Evolutionary conservation across 2,329 filamentous ascomycete genomes (phyloP).

Genomic region (Cladosporium sp.): DNA sequence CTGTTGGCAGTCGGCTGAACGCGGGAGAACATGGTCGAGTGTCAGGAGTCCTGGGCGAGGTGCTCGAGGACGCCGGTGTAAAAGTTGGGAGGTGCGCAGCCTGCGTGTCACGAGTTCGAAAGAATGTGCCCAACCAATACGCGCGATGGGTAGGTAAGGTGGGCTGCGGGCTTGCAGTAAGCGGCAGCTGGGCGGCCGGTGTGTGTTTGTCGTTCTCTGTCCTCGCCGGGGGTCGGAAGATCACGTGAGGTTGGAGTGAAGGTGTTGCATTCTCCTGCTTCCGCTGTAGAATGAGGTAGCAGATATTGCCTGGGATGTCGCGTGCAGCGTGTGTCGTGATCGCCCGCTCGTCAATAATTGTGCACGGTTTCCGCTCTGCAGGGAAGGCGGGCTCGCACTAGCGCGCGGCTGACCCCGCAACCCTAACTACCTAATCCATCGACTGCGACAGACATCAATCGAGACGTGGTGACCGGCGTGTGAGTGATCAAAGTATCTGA

Average conservation of each 20-base stretch:
- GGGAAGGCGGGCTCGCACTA: not conserved
- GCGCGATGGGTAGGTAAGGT: not conserved
- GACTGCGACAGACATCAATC: not conserved
- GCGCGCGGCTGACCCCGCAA: not conserved
- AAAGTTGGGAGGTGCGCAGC: not conserved
- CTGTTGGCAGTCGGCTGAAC: not conserved
- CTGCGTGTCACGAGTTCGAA: conserved; percentile 3
- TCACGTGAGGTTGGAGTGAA: not conserved
- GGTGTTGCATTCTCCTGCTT: not conserved
- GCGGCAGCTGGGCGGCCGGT: too few relatives aligned
- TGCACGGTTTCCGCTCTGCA: not conserved
- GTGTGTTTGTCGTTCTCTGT: not conserved
- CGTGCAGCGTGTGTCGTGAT: not conserved
- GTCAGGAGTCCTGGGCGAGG: not conserved
- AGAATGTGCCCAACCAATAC: conserved; percentile 1
- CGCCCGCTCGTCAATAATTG: not conserved
- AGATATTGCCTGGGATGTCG: not conserved
- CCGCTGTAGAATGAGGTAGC: not conserved
- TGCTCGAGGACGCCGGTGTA: not conserved
- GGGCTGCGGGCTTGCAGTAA: not conserved
- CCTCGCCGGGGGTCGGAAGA: not conserved
- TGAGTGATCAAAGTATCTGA: too few relatives aligned
- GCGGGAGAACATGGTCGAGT: conserved; percentile 11
- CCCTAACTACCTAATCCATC: not conserved
- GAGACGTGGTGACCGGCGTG: not conserved